These are phyloP conservation scores for Straminergon stramineum DNA, from an alignment of 225 moss, liverwort and hornwort genomes.

Conservation along the genomic window DNA sequence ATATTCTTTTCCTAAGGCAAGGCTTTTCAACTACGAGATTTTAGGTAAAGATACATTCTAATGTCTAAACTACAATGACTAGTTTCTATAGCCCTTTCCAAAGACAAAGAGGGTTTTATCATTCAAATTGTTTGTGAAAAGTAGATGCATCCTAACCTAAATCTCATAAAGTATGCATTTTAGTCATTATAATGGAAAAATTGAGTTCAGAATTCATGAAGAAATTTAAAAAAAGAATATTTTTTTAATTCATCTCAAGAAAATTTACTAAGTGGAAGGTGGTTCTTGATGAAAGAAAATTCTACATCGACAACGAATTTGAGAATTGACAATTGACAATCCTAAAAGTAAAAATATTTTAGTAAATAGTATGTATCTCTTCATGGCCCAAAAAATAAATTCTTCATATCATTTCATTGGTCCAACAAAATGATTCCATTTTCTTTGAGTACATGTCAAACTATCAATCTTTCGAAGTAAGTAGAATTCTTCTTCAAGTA, in stretches of 20 bases:
- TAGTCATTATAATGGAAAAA: background rate
- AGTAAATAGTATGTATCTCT: fast-evolving
- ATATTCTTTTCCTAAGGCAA: background rate
- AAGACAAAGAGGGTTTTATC: background rate
- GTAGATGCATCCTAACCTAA: fast-evolving
- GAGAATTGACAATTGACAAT: background rate
- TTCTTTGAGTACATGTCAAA: background rate
- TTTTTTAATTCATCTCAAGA: background rate
- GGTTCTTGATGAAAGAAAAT: background rate
- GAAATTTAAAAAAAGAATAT: background rate
- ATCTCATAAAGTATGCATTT: background rate
- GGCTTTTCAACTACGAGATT: background rate
- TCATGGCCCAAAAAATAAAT: background rate
- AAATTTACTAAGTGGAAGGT: background rate
- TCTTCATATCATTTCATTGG: background rate
- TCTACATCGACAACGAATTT: background rate
- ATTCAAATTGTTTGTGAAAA: background rate
- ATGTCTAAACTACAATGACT: background rate
- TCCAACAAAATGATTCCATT: background rate
- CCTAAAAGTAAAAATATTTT: too few relatives aligned
- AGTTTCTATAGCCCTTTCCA: background rate
- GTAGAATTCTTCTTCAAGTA: background rate
- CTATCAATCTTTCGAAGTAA: background rate
- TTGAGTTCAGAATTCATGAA: background rate
- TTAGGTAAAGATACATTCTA: fast-evolving